Base-by-base conservation (phyloP, 2,329 filamentous ascomycete genomes). In the Aspergillus sp. region DNA sequence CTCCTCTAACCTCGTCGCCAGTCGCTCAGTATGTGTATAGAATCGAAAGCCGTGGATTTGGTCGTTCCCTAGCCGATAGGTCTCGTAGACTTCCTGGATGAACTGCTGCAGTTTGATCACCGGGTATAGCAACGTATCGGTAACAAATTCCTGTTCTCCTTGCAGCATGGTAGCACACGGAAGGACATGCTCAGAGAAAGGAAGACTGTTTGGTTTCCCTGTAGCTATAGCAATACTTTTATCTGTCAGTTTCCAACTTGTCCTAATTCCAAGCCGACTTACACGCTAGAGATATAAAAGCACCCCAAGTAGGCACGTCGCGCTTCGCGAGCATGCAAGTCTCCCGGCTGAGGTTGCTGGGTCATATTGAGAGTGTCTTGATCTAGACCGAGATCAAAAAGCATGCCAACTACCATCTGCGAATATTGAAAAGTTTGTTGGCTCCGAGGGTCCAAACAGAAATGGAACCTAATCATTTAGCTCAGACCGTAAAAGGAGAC, bases 251-350 rank as follows among this genome's bases (percentile, higher is more conserved):
- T 4, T 39, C 15, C 8, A 19, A 46, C 20, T 2, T 12, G n/a
- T 27, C 3, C 17, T 2, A 8, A 8, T 9, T 3, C 9, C 27
- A 30, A 4, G 27, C 1, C 9, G 27, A 1, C 42, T 17, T 47
- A 54, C 51, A 47, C 19, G 51, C 51, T 54, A 3, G 51, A 54
- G 4, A 54, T 34, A 27, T 54, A 54, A 40, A 46, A 54, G 42
- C 51, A 54, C 5, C 51, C 51, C 5, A 54, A 24, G 39, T 39
- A 54, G 5, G 51, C 42, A 9, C 51, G 51, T 7, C 33, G 47
- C 12, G 13, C 30, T 39, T 54, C 51, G 12, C 20, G 27, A 19
- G 30, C 40, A 17, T 17, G 8, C 4, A 22, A 3, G 20, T 54
- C 51, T n/a, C 13, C 27, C 7, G 13, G 27, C n/a, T n/a, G 13